Evolutionary conservation across 2,329 filamentous ascomycete genomes (phyloP), one percentile per base, ranked within the genome.

Genomic region (Trichoderma aggressivum): DNA sequence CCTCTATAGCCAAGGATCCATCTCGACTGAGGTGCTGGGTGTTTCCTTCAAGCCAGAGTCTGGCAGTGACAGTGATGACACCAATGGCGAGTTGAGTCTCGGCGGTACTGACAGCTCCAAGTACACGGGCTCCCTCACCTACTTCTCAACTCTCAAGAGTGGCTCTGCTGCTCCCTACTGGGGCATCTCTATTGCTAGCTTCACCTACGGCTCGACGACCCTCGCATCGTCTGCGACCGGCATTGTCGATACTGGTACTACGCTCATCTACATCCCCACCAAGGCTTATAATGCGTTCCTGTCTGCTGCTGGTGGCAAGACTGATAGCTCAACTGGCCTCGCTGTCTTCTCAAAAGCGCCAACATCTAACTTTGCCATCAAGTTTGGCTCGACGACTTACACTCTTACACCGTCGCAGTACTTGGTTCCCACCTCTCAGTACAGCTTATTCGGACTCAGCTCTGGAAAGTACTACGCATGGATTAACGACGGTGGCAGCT

Each of bases 171-270:
- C 59, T 26, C 7, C 21, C 59, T 76, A 76, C 74, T 76, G 75
- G 75, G 75, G 75, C 12, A 74, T 76, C 56, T 61, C 59, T 26
- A 74, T 76, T 36, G 72, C 75, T 50, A 73, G 73, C 58, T 75
- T 76, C 72, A 73, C 70, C 28, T 76, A 77, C 34, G 75, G 74
- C 71, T 70, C 72, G 14, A 75, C 70, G 10, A 73, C 67, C 12
- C 73, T 73, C 18, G 70, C 71, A 4, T 73, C 72, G 11, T 71
- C 70, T 32, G 72, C 70, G 34, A 72, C 71, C 26, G 75, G 72
- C 47, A 77, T 76, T 53, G 75, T 78, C 69, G 76, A 78, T 74
- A 77, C 75, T 21, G 76, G 76, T 39, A 77, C 75, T n/a, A 76
- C 75, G 0, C 72, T 78, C n/a, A 75, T 76, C 72, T 76, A 77